phyloP scores from a whole-genome alignment of 2,329 filamentous ascomycete species.

The Fusarium hainanense region DNA sequence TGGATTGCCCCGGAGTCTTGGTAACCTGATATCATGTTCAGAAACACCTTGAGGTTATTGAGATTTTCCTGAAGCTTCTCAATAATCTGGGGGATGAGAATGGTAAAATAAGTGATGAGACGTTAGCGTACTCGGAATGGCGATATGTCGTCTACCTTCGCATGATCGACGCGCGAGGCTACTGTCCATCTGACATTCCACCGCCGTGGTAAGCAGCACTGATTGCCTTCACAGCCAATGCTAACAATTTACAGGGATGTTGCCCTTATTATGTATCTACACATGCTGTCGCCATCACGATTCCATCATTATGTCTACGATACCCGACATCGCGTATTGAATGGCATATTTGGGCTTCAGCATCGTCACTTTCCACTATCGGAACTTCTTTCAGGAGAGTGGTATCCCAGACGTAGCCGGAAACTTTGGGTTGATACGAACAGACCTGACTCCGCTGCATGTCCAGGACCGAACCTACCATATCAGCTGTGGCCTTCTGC shows the following conservation, averaged over 20 bases:
- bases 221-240: rapidly evolving
- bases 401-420: neutral
- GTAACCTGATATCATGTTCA: neutral
- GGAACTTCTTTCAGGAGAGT: neutral
- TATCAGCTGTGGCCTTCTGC: neutral
- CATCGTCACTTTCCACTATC: conserved; percentile 7
- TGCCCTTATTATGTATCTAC: conserved; percentile 12
- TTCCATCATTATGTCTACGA: conserved; percentile 9
- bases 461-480: neutral
- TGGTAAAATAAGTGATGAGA: neutral
- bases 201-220: neutral
- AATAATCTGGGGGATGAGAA: neutral
- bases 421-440: neutral
- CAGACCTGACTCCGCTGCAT: neutral
- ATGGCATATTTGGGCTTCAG: neutral
- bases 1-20: rapidly evolving
- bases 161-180: neutral
- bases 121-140: conserved; percentile 15
- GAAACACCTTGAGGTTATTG: conserved; percentile 6
- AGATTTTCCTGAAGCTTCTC: neutral
- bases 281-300: neutral
- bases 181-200: neutral
- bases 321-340: neutral
- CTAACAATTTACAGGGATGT: neutral
- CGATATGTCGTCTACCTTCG: conserved; percentile 3